phyloP scores from a whole-genome alignment of 768 basidiomycete species.

The Lentinus brumalis region DNA sequence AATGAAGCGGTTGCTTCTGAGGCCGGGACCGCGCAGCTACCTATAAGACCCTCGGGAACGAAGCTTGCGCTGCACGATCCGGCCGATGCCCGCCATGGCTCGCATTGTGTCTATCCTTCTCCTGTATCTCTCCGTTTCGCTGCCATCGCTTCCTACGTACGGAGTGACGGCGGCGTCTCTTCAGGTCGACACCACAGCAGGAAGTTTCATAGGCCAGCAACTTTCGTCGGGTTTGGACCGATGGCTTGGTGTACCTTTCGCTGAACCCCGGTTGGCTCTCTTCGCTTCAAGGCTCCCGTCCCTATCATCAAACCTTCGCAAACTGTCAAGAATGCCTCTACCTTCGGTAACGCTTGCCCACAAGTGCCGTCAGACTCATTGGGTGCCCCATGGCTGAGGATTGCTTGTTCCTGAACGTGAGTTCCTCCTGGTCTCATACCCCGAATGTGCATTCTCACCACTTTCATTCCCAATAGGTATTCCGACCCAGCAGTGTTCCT shows the following conservation, averaged over 20 bases:
- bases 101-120: neutral
- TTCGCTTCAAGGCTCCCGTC: constrained; percentile 58
- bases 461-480: constrained; percentile 23
- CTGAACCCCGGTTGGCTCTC: constrained; percentile 53
- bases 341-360: constrained; percentile 59
- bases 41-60: no score
- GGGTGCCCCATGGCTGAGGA: constrained; percentile 52
- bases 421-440: constrained; percentile 4
- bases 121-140: neutral
- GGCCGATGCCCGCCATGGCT: neutral
- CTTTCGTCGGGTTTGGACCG: constrained; percentile 42
- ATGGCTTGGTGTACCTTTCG: constrained; percentile 64
- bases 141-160: neutral
- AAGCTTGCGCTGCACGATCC: no score
- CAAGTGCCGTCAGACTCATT: constrained; percentile 41
- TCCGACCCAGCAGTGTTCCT: constrained; percentile 25
- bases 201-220: constrained; percentile 17
- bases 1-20: no score
- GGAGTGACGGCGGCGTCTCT: constrained; percentile 6
- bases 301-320: constrained; percentile 35
- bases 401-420: constrained; percentile 55
- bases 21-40: no score
- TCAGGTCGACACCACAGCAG: constrained; percentile 19
- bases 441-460: neutral
- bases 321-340: constrained; percentile 42